Percentiles rank a stretch among this genome's conserved stretches.
Evolutionary conservation across 2,329 filamentous ascomycete genomes (phyloP).

Genomic region (Ceratocystis alfenasii): DNA sequence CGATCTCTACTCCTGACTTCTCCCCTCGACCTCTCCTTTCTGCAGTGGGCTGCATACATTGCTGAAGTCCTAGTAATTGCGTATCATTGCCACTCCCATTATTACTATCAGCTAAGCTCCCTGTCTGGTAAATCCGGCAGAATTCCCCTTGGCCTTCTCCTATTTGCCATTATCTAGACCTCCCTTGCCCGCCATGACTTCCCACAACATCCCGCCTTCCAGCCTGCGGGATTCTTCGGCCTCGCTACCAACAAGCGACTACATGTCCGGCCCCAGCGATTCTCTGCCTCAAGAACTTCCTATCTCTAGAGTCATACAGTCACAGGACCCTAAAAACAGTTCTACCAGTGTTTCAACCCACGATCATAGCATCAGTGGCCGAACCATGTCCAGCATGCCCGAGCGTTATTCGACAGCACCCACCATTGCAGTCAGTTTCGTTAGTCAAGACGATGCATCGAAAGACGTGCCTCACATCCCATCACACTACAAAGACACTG

Average conservation of each 20-base stretch:
- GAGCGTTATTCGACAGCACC: constrained; percentile 12
- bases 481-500: background rate
- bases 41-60: background rate
- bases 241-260: background rate
- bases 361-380: background rate
- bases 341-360: background rate
- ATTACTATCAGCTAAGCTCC: background rate
- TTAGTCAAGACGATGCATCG: background rate
- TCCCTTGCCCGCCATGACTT: background rate
- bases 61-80: background rate
- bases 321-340: background rate
- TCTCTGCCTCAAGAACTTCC: too few relatives aligned
- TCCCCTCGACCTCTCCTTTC: background rate
- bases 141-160: background rate
- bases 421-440: constrained; percentile 7
- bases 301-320: background rate
- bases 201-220: background rate
- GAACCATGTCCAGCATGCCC: background rate
- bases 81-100: background rate
- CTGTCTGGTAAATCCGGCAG: background rate
- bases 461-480: background rate
- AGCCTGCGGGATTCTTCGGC: background rate
- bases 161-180: background rate
- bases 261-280: background rate
- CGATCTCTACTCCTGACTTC: too few relatives aligned